Evolutionary conservation across 2,329 filamentous ascomycete genomes (phyloP), one percentile per base, ranked within the genome.

Genomic region (Leptodontidium sp.): DNA sequence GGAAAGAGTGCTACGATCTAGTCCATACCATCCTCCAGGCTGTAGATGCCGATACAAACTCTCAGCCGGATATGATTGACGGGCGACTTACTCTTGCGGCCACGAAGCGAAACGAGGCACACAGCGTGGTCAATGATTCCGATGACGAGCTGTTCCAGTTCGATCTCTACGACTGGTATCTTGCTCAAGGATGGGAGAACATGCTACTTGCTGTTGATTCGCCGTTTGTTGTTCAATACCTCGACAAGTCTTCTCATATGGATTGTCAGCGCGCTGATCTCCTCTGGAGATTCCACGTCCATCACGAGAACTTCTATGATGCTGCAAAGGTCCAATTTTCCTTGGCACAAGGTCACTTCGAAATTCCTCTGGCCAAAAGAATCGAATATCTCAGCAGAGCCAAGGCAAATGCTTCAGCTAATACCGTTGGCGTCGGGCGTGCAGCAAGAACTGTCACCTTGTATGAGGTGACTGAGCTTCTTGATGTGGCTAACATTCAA

Each of bases 101-200:
- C 1, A 94, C 90, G 58, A 93, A 96, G 79, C 88, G 92, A 72
- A 88, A 89, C 61, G 95, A 99, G 81, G 95, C 96, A 0, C 97
- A 98, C 80, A 88, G 90, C 55, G 92, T 98, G 2, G 94, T 99
- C 75, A 93, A 97, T 77, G 88, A 87, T 68, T 97, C 95, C 0
- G 87, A 91, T 15, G 96, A 99, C 74, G 93, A 98, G 77, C 92
- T 98, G 4, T 99, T 99, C 83, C 91, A 98, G 79, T 97, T 93
- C 70, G 93, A 93, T 75, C 85, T 99, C n/a, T 99, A 98, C 78
- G 94, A 98, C 76, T 99, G 96, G 95, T 99, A 99, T 80, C 90
- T 98, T 73, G 82, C 87, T 65, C 90, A 94, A 78, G 91, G 92
- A 21, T 94, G 93, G 89, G 91, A 89, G 11, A 93, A 98, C 71